These are phyloP conservation scores for Emydomyces testavorans DNA, from an alignment of 2,329 filamentous ascomycete species.

Conservation along the genomic window DNA sequence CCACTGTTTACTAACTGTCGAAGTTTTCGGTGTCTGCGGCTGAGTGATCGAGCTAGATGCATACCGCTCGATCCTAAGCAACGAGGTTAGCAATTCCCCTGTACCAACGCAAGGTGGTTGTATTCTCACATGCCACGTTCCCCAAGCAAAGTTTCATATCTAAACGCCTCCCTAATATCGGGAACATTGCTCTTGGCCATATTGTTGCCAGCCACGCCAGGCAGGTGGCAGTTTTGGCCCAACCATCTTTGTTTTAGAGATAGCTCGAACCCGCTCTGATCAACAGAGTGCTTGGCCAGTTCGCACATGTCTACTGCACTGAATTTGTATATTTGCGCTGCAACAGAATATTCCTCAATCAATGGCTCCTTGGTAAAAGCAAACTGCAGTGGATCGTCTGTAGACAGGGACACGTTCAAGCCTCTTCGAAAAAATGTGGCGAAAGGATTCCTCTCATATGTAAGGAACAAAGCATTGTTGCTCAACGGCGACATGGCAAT, in stretches of 20 bases:
- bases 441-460: conserved; percentile 94
- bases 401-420: conserved; percentile 89
- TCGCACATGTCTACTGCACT: conserved; percentile 98
- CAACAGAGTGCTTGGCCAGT: conserved; percentile 87
- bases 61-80: conserved; percentile 24
- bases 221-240: conserved; percentile 62
- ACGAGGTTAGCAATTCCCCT: conserved; percentile 16
- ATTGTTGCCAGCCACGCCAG: conserved; percentile 73
- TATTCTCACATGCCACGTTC: conserved; percentile 65
- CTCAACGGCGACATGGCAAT: conserved; percentile 99
- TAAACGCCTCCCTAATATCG: conserved; percentile 78
- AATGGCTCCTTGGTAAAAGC: conserved; percentile 96
- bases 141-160: conserved; percentile 72
- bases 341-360: conserved; percentile 96
- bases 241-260: conserved; percentile 86
- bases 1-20: conserved; percentile 4
- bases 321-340: conserved; percentile 96
- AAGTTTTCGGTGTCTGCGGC: conserved; percentile 12
- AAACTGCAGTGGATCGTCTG: conserved; percentile 93
- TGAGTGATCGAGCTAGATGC: conserved; percentile 10
- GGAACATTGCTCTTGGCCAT: conserved; percentile 96
- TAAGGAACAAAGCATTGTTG: conserved; percentile 92
- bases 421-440: conserved; percentile 90
- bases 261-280: conserved; percentile 86
- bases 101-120: conserved; percentile 17